These are phyloP conservation scores for Oligophagozyma castellii DNA, from an alignment of 1,139 yeast genomes.

Conservation along the genomic window DNA sequence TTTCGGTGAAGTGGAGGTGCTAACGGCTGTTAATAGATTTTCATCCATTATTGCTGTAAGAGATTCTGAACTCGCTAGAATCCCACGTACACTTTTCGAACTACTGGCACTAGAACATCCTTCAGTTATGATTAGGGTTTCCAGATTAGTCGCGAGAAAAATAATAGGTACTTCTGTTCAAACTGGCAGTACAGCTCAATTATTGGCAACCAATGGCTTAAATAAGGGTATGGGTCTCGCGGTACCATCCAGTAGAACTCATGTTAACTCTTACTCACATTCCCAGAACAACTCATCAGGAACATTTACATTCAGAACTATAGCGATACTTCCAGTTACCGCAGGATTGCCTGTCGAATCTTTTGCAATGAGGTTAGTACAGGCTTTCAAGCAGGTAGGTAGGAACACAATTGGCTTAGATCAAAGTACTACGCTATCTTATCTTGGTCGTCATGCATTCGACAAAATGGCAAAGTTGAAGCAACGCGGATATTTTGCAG, in stretches of 20 bases:
- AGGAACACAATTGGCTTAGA: constrained; percentile 64
- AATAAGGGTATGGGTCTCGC: constrained; percentile 15
- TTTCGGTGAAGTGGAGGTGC: constrained; percentile 87
- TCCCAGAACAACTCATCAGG: constrained; percentile 9
- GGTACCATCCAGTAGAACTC: constrained; percentile 13
- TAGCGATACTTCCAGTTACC: constrained; percentile 71
- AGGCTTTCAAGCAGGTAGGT: constrained; percentile 60
- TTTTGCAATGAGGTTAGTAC: constrained; percentile 61
- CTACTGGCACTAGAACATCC: constrained; percentile 76
- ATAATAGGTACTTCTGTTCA: constrained; percentile 24
- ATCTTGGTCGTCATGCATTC: constrained; percentile 86
- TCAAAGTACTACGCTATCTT: constrained; percentile 66
- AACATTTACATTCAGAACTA: constrained; percentile 44
- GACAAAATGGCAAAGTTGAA: constrained; percentile 76
- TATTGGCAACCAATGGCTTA: constrained; percentile 9
- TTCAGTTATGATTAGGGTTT: constrained; percentile 77
- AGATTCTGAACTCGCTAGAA: constrained; percentile 86
- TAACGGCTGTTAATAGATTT: constrained; percentile 67
- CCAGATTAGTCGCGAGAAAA: constrained; percentile 73
- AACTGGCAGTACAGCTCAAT: constrained; percentile 5
- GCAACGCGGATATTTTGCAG: constrained; percentile 80
- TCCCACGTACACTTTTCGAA: constrained; percentile 82
- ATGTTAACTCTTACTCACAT: constrained; percentile 7
- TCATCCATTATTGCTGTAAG: constrained; percentile 75
- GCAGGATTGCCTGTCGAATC: constrained; percentile 72